Evolutionary conservation across 352 stramenopile species (phyloP).

Genomic region (Thalassiosira hispida): DNA sequence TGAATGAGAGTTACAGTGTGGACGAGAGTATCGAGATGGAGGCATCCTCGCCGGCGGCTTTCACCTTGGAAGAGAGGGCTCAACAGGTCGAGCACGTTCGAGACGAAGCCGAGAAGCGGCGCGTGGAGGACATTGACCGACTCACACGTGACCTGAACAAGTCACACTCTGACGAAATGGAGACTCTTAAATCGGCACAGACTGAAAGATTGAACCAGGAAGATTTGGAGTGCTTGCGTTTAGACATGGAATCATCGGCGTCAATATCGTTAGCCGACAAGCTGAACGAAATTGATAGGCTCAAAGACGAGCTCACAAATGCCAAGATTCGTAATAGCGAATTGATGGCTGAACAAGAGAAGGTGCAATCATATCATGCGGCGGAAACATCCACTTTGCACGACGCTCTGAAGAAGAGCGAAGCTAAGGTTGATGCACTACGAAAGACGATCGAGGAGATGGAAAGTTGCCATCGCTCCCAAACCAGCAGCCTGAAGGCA

Average conservation of each 20-base stretch:
- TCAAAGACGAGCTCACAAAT: not conserved
- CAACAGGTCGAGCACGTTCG: not conserved
- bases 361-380: not conserved
- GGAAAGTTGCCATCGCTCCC: not conserved
- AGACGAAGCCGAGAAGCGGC: not conserved
- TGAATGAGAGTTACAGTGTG: conserved; percentile 10
- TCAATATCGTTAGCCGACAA: not conserved
- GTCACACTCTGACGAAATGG: too few species aligned
- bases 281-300: not conserved
- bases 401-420: not conserved
- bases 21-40: conserved; percentile 14
- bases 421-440: not conserved
- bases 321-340: not conserved
- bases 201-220: not conserved
- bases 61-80: not conserved
- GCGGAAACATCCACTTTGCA: not conserved
- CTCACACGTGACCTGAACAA: too few species aligned
- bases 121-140: too few species aligned
- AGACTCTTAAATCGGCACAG: not conserved
- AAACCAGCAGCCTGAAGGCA: not conserved
- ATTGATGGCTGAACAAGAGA: not conserved
- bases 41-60: not conserved
- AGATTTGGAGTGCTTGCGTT: not conserved
- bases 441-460: not conserved
- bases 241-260: not conserved